phyloP scores from a whole-genome alignment of 2,329 filamentous ascomycete species.

The Exophiala bonariae region DNA sequence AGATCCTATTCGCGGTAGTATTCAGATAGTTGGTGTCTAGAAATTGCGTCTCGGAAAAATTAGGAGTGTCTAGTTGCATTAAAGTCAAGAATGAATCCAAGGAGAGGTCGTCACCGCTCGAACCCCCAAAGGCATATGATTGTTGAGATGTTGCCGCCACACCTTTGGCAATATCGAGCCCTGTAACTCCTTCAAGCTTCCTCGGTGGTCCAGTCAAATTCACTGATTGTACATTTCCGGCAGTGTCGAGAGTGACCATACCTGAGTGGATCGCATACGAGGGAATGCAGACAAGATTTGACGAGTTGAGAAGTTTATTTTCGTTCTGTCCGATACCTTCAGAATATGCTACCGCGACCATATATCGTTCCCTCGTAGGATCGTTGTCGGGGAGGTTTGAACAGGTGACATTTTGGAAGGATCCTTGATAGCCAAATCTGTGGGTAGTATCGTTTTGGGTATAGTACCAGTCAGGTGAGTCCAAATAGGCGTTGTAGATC shows the following conservation, averaged over 20 bases:
- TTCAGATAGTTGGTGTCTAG: slow-evolving; percentile 17
- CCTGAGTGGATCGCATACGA: slow-evolving; percentile 15
- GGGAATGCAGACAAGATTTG: slow-evolving; percentile 22
- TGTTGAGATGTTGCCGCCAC: slow-evolving; percentile 9
- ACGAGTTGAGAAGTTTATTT: slow-evolving; percentile 22
- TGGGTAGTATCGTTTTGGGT: slow-evolving; percentile 15
- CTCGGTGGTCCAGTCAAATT: slow-evolving; percentile 10
- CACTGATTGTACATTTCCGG: slow-evolving; percentile 15
- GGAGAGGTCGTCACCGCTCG: not conserved
- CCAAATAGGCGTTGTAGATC: slow-evolving; percentile 16
- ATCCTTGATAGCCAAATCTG: slow-evolving; percentile 17
- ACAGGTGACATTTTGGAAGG: slow-evolving; percentile 19
- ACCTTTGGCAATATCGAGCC: slow-evolving; percentile 14
- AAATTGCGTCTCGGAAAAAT: slow-evolving; percentile 10
- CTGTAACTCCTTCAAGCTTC: slow-evolving; percentile 12
- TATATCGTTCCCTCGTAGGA: slow-evolving; percentile 15
- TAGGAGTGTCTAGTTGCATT: slow-evolving; percentile 13
- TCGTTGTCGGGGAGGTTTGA: slow-evolving; percentile 15
- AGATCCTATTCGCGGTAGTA: slow-evolving; percentile 7
- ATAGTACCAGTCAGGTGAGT: slow-evolving; percentile 20
- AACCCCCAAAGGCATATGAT: slow-evolving; percentile 6
- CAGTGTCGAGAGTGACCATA: slow-evolving; percentile 12
- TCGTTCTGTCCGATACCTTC: slow-evolving; percentile 17
- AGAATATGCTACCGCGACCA: slow-evolving; percentile 17
- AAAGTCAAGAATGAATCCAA: slow-evolving; percentile 16